Conservation (phyloP, 2,329 filamentous ascomycete species). For the Pseudogymnoascus sp. region DNA sequence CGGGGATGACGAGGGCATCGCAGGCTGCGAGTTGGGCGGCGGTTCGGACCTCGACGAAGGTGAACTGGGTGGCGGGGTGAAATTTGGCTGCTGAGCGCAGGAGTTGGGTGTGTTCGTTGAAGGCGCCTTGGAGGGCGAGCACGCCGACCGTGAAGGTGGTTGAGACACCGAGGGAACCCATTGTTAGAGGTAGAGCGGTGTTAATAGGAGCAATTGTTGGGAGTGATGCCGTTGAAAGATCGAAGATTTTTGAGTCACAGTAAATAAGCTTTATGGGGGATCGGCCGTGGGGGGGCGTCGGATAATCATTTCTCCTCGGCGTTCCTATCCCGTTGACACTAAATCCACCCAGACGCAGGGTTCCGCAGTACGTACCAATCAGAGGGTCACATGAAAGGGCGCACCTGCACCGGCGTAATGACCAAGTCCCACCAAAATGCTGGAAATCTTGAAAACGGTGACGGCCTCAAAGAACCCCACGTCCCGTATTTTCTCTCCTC, state of each 20-base stretch:
- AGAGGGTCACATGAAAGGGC: not conserved
- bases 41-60: constrained; percentile 61
- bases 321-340: constrained; percentile 2
- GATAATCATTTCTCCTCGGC: constrained; percentile 4
- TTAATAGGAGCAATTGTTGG: not conserved
- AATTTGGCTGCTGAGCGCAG: constrained; percentile 51
- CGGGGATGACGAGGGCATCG: constrained; percentile 80
- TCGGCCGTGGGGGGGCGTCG: not conserved
- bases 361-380: constrained; percentile 8
- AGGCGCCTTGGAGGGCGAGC: constrained; percentile 81
- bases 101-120: constrained; percentile 76
- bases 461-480: not conserved
- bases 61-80: constrained; percentile 11
- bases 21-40: constrained; percentile 60
- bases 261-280: constrained; percentile 8
- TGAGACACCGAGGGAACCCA: constrained; percentile 15
- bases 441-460: constrained; percentile 8
- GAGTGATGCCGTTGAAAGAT: not conserved
- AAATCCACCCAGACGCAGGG: not conserved
- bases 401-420: constrained; percentile 1
- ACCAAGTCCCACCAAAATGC: constrained; percentile 7
- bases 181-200: not conserved
- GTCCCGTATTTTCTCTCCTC: not conserved
- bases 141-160: constrained; percentile 48
- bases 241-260: constrained; percentile 5